Conservation (phyloP, 2,329 filamentous ascomycete species). For the Trichoderma sp. region DNA sequence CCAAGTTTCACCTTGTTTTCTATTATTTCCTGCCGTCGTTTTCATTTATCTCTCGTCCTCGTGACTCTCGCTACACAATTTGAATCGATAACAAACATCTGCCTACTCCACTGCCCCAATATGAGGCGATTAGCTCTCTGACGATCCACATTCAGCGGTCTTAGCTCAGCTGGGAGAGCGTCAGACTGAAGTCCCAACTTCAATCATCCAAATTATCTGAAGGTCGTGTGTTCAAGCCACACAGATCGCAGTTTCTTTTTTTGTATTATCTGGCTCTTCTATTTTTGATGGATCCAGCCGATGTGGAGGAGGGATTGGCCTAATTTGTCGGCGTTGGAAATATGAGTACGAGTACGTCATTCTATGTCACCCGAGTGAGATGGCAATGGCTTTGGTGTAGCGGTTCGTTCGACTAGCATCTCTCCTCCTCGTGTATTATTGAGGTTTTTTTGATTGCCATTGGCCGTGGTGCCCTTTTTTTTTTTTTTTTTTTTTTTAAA, state of each 20-base stretch:
- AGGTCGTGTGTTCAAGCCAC: constrained; percentile 34
- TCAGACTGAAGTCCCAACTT: constrained; percentile 31
- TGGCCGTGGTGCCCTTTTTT: no score
- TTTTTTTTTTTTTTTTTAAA: not conserved
- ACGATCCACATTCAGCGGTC: constrained; percentile 22
- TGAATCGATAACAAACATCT: not conserved
- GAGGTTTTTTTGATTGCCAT: not conserved
- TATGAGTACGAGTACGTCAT: not conserved
- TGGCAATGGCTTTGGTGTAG: not conserved
- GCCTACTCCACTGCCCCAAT: not conserved
- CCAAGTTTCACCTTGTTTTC: not conserved
- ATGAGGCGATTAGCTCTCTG: not conserved
- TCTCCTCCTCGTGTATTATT: not conserved
- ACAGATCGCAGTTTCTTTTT: constrained; percentile 28
- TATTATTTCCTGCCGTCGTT: not conserved
- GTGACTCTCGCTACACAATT: not conserved
- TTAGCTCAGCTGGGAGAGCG: constrained; percentile 32
- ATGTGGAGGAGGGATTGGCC: not conserved
- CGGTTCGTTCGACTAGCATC: not conserved
- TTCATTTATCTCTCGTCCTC: no score
- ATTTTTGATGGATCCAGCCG: not conserved
- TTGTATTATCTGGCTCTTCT: not conserved
- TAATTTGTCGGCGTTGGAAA: not conserved
- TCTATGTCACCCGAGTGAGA: not conserved
- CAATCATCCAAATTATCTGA: constrained; percentile 29